Conservation (phyloP, 2,329 filamentous ascomycete genomes). For the Fonsecaea erecta region DNA sequence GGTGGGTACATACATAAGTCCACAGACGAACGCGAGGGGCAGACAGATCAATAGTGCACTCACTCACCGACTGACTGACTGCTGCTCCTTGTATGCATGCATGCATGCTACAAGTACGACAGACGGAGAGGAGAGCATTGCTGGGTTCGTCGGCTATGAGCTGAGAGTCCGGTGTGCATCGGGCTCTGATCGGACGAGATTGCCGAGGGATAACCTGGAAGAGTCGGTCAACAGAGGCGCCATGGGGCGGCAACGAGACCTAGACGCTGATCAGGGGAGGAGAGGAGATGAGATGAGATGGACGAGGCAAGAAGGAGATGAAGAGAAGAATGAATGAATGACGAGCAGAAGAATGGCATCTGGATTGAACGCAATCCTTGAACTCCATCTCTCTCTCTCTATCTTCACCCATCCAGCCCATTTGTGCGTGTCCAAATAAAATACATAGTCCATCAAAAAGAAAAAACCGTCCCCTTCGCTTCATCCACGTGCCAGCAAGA, state of each 20-base stretch:
- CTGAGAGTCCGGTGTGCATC: background rate
- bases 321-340: background rate
- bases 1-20: too few species aligned
- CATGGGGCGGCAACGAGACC: background rate
- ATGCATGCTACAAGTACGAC: too few species aligned
- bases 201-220: background rate
- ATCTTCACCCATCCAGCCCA: background rate
- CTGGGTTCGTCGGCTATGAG: background rate
- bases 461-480: background rate
- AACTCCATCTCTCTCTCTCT: background rate
- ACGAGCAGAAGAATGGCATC: background rate
- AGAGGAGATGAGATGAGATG: too few species aligned
- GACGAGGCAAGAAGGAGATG: background rate
- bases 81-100: too few species aligned
- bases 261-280: background rate
- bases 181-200: slow-evolving; percentile 3
- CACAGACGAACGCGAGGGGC: background rate
- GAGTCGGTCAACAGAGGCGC: too few species aligned
- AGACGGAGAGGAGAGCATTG: too few species aligned
- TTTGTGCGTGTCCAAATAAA: background rate
- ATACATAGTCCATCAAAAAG: background rate
- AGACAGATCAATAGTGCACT: too few species aligned
- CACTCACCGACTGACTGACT: background rate
- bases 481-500: background rate
- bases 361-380: background rate